Conservation (phyloP, 441 rosid genomes). For the Breynia disticha region DNA sequence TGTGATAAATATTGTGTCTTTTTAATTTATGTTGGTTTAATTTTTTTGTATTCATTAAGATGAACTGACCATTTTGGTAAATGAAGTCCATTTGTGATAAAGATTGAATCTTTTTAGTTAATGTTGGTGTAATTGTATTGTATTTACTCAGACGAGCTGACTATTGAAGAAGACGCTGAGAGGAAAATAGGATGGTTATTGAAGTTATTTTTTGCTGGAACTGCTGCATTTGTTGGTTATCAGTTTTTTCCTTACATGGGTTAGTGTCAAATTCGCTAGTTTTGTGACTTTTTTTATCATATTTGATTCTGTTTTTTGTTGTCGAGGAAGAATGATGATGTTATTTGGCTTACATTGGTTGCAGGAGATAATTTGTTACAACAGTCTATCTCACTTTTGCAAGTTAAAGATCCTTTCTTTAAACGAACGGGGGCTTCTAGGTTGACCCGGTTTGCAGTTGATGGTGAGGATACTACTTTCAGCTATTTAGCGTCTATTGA, state of each 20-base stretch:
- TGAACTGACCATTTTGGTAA: constrained; percentile 42
- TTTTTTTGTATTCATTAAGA: constrained; percentile 32
- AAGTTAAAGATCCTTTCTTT: constrained; percentile 82
- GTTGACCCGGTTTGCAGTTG: constrained; percentile 70
- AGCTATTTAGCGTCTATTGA: not conserved
- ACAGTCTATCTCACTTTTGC: constrained; percentile 81
- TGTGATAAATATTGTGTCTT: not conserved
- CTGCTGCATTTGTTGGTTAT: constrained; percentile 60
- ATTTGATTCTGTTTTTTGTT: not conserved
- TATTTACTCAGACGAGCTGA: constrained; percentile 39
- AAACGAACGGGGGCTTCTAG: constrained; percentile 90
- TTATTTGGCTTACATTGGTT: not conserved
- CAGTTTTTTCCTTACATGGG: constrained; percentile 89
- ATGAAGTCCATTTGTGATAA: too few relatives aligned
- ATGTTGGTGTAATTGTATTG: constrained; percentile 4
- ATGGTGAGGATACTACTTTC: constrained; percentile 33
- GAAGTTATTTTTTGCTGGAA: constrained; percentile 71
- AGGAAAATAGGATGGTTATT: constrained; percentile 83
- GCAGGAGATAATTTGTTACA: constrained; percentile 81
- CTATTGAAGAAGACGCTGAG: constrained; percentile 79
- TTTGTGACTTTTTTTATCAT: not conserved
- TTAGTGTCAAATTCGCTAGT: constrained; percentile 17
- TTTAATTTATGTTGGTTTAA: not conserved
- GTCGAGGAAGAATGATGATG: not conserved
- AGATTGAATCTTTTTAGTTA: not conserved